Evolutionary conservation across 208 protist species (phyloP).

Genomic region (Trypanosoma avium): DNA sequence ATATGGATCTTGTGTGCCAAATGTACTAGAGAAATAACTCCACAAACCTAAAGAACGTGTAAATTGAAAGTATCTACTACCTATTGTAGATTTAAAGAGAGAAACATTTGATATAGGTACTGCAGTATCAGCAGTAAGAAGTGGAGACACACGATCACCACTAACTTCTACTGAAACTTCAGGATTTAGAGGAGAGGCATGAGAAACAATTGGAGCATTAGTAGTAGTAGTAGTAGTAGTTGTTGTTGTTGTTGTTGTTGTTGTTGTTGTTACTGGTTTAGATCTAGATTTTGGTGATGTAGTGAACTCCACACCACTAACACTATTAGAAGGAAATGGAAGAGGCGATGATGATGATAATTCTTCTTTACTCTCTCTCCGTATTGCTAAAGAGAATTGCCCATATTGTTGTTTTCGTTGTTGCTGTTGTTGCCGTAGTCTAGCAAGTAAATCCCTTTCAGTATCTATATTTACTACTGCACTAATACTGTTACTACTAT

Average conservation of each 20-base stretch:
- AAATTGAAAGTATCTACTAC: slow-evolving; percentile 19
- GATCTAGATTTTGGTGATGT: not conserved
- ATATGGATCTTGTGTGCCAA: not conserved
- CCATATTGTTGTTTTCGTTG: too few relatives aligned
- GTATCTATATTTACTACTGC: too few relatives aligned
- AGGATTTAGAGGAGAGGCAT: not conserved
- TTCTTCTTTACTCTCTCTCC: too few relatives aligned
- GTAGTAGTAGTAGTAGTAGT: not conserved
- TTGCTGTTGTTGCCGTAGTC: too few relatives aligned
- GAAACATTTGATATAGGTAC: slow-evolving; percentile 24
- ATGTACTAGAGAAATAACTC: slow-evolving; percentile 10
- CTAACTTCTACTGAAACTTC: not conserved
- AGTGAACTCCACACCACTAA: not conserved
- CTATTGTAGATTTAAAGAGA: slow-evolving; percentile 16
- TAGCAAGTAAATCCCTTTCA: too few relatives aligned
- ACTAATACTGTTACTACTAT: too few relatives aligned
- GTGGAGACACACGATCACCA: not conserved
- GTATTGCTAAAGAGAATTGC: too few relatives aligned
- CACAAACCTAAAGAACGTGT: slow-evolving; percentile 10
- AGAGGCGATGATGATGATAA: too few relatives aligned
- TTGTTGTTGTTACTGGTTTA: not conserved
- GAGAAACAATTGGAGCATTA: not conserved
- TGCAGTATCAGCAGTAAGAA: slow-evolving; percentile 3
- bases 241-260: too few relatives aligned
- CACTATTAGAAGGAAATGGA: too few relatives aligned